Evolutionary conservation across 2,329 filamentous ascomycete genomes (phyloP), one percentile per base, ranked within the genome.

Genomic region (Xylariaceae sp.): DNA sequence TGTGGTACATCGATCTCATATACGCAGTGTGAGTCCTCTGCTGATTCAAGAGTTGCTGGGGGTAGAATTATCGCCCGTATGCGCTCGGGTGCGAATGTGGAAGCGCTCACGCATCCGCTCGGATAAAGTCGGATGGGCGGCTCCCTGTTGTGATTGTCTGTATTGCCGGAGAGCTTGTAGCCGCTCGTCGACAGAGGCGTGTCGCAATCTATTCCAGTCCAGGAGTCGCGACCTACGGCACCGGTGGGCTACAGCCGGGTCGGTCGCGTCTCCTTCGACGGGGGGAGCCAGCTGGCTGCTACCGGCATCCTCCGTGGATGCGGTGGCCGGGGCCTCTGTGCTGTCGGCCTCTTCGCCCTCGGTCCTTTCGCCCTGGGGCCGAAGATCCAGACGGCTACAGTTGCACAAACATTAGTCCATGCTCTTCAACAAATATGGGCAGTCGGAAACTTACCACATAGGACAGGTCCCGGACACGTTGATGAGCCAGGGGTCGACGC

Each of bases 391-490:
- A 32, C 72, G 73, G 42, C 72, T 77, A 36, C 12, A 31, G 13
- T 16, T 7, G 8, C 12, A n/a, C 4, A 28, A 16, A 17, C 18
- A 5, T 40, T 45, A 48, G 44, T 18, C 13, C 29, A 31, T 13
- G 6, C 11, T 28, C 21, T 29, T 14, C 30, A 28, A n/a, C 10
- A 19, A 25, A 21, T 31, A 19, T 12, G 9, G 14, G 24, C 7
- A 25, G n/a, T 15, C 15, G n/a, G n/a, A 11, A 11, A 63, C 74
- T 64, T 63, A 82, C 78, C 78, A 83, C 38, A 83, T 54, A 13
- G 78, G 78, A 54, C 78, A 83, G 19, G 78, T 83, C 38, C 79
- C 78, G 9, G 77, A 80, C 9, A 83, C 72, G 36, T 83, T 80
- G 39, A 83, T 61, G 27, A 83, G 61, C 79, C 79, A 83, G 4